Conservation (phyloP, 2,329 filamentous ascomycete species). For the Alternaria incomplexa region DNA sequence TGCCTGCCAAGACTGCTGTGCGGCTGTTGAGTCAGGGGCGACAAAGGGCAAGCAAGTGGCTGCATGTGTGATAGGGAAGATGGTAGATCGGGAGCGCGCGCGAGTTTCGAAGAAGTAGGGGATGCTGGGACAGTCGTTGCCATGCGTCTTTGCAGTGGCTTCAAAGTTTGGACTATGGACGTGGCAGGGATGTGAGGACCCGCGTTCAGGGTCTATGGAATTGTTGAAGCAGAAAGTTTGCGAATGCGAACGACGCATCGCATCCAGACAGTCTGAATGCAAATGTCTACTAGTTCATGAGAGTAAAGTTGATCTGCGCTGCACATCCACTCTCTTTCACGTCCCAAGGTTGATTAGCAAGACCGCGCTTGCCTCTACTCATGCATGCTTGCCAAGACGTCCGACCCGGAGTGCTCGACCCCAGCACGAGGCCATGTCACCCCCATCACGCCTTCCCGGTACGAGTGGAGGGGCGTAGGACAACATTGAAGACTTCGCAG, state of each 20-base stretch:
- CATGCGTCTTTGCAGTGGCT: not conserved
- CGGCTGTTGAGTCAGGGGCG: not conserved
- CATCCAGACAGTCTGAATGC: not conserved
- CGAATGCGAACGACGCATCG: not conserved
- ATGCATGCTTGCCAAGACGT: conserved; percentile 29
- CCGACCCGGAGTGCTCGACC: conserved; percentile 11
- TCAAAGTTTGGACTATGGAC: not conserved
- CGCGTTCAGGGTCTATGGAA: not conserved
- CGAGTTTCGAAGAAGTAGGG: not conserved
- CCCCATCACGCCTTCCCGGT: conserved; percentile 3
- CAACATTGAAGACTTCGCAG: not conserved
- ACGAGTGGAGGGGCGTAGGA: conserved; percentile 1
- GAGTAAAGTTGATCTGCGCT: not conserved
- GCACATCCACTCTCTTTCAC: not conserved
- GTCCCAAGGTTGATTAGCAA: not conserved
- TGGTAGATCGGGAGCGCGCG: not conserved
- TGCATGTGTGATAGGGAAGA: not conserved
- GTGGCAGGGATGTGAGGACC: not conserved
- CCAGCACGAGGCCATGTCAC: conserved; percentile 1
- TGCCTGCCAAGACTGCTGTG: conserved; percentile 20
- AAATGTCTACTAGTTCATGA: not conserved
- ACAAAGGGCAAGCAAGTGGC: not conserved
- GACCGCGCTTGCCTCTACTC: not conserved
- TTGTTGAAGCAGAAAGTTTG: not conserved
- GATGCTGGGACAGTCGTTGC: not conserved